Evolutionary conservation across 768 basidiomycete genomes (phyloP).

Genomic region (Rhodotorula graminis): DNA sequence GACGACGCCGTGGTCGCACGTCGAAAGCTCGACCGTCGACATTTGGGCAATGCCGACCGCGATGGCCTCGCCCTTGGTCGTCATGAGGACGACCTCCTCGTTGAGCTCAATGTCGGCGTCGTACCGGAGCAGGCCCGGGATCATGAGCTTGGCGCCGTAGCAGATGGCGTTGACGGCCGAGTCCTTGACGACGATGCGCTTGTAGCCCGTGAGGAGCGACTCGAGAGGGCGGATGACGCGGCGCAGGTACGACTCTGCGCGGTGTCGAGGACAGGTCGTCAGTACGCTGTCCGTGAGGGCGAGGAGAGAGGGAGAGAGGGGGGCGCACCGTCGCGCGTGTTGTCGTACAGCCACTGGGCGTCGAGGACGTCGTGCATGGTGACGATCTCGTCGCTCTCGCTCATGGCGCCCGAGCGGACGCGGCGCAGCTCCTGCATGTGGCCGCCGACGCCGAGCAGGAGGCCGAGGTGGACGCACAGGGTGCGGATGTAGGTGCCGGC

Average conservation of each 20-base stretch:
- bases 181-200: slow-evolving; percentile 98
- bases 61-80: slow-evolving; percentile 73
- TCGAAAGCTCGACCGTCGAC: slow-evolving; percentile 96
- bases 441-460: slow-evolving; percentile 92
- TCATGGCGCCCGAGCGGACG: slow-evolving; percentile 91
- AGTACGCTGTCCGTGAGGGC: neutral
- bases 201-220: slow-evolving; percentile 88
- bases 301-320: neutral
- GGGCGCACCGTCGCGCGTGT: slow-evolving; percentile 79
- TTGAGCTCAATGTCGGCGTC: slow-evolving; percentile 85
- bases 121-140: slow-evolving; percentile 93
- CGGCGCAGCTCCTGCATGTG: slow-evolving; percentile 98
- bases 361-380: slow-evolving; percentile 99
- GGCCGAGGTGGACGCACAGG: slow-evolving; percentile 91
- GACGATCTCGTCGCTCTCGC: slow-evolving; percentile 95
- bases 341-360: slow-evolving; percentile 97
- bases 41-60: slow-evolving; percentile 58
- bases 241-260: slow-evolving; percentile 88
- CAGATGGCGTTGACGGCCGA: slow-evolving; percentile 98
- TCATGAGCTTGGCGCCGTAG: slow-evolving; percentile 99
- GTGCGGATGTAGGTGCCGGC: slow-evolving; percentile 81
- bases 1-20: slow-evolving; percentile 97
- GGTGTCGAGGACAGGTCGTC: no score
- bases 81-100: slow-evolving; percentile 97
- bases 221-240: slow-evolving; percentile 92